Percentiles rank a stretch among this genome's conserved stretches.
Conservation (phyloP, 116 monocot species). For the Posidonia oceanica region DNA sequence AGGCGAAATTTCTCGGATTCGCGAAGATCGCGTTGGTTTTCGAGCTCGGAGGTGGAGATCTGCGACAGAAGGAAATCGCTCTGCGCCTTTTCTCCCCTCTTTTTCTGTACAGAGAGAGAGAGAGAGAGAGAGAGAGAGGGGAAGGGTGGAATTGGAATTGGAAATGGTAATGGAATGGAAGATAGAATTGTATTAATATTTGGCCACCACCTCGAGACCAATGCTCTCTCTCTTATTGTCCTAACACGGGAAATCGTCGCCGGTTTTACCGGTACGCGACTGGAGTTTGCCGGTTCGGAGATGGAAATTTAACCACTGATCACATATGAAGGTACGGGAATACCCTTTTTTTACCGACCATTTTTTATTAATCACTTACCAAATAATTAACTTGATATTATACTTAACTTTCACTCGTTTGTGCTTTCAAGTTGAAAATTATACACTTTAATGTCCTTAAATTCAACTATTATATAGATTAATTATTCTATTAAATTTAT, state of each 20-base stretch:
- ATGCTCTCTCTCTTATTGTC: not conserved
- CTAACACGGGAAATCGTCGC: not conserved
- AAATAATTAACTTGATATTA: too few species aligned
- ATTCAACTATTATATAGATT: too few species aligned
- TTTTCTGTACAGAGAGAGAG: not conserved
- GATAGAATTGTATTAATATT: not conserved
- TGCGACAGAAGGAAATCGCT: not conserved
- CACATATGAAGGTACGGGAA: not conserved
- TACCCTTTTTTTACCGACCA: not conserved
- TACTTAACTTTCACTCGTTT: too few species aligned
- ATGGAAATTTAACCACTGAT: not conserved
- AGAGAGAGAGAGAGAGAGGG: not conserved
- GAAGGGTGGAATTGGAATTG: not conserved
- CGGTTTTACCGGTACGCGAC: conserved; percentile 15
- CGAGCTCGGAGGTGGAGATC: not conserved
- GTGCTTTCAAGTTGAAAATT: too few species aligned
- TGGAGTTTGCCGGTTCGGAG: not conserved
- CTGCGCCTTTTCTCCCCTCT: not conserved
- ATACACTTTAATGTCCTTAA: too few species aligned
- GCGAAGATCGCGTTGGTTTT: too few species aligned
- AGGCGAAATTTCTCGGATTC: not conserved
- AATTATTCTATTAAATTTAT: too few species aligned
- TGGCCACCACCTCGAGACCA: not conserved
- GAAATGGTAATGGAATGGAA: too few species aligned
- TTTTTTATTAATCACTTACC: too few species aligned